Conservation (phyloP, 345 rosid genomes). For the Trapa bicornis region DNA sequence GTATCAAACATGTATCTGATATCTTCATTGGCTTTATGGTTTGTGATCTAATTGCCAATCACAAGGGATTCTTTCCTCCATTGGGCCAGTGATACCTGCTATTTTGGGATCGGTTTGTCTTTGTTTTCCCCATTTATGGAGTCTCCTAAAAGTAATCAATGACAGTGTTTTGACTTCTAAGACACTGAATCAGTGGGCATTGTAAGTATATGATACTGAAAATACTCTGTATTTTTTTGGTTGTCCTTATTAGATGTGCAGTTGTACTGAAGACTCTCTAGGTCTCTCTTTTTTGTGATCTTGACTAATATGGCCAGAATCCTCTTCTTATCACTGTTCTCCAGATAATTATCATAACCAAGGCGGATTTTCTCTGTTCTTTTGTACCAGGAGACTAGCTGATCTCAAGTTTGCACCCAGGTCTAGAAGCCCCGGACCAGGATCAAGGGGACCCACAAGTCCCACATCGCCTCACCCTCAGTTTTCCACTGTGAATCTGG, state of each 20-base stretch:
- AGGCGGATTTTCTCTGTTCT: conserved; percentile 11
- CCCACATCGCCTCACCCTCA: conserved; percentile 68
- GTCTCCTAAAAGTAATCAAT: not conserved
- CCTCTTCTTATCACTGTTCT: not conserved
- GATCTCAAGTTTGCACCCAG: conserved; percentile 28
- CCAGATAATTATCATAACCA: not conserved
- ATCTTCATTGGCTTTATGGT: not conserved
- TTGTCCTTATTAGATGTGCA: not conserved
- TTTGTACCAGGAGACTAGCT: conserved; percentile 34
- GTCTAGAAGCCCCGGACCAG: conserved; percentile 46
- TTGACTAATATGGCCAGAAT: not conserved
- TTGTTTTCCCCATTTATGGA: not conserved
- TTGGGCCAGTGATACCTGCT: not conserved
- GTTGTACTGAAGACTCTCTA: not conserved
- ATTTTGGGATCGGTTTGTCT: not conserved
- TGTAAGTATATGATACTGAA: not conserved
- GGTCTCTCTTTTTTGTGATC: not conserved
- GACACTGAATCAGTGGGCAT: not conserved
- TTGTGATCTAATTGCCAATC: not conserved
- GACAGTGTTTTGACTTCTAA: not conserved
- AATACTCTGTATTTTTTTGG: not conserved
- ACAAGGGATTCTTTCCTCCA: not conserved
- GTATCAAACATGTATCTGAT: not conserved
- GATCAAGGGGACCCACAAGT: conserved; percentile 49
- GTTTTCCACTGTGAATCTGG: conserved; percentile 37